Conservation (phyloP, 257 asterid species). For the Jasminum sambac region DNA sequence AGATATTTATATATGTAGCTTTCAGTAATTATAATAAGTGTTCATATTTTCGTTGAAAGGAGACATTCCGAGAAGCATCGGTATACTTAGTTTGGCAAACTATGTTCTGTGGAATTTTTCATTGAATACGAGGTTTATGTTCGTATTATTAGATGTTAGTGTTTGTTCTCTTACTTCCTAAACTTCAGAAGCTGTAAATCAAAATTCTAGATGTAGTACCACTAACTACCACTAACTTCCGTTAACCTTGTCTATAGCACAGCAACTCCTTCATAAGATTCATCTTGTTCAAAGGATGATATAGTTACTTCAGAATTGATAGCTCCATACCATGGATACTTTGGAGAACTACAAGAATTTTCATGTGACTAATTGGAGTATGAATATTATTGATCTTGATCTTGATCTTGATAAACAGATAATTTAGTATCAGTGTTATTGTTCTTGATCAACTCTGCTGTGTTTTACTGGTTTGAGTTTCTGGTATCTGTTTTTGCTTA, state of each 20-base stretch:
- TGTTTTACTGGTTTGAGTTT: background rate
- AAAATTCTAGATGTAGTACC: background rate
- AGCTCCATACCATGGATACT: background rate
- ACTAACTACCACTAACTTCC: background rate
- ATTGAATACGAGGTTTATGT: background rate
- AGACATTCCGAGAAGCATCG: background rate
- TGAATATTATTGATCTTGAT: background rate
- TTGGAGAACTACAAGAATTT: background rate
- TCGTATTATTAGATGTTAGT: background rate
- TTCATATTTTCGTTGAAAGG: background rate
- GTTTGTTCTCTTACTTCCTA: background rate
- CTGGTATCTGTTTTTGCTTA: background rate
- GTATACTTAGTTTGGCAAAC: background rate
- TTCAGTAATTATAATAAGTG: background rate
- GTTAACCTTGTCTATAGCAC: background rate
- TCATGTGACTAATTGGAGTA: background rate
- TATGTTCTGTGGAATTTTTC: background rate
- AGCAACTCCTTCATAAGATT: background rate
- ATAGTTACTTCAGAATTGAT: background rate
- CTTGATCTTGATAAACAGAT: background rate
- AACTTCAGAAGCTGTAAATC: background rate
- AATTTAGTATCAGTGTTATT: background rate
- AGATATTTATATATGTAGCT: background rate
- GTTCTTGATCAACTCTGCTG: background rate
- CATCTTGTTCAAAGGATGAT: background rate